phyloP scores from a whole-genome alignment of 257 asterid genomes.

The Capsicum rhomboideum region DNA sequence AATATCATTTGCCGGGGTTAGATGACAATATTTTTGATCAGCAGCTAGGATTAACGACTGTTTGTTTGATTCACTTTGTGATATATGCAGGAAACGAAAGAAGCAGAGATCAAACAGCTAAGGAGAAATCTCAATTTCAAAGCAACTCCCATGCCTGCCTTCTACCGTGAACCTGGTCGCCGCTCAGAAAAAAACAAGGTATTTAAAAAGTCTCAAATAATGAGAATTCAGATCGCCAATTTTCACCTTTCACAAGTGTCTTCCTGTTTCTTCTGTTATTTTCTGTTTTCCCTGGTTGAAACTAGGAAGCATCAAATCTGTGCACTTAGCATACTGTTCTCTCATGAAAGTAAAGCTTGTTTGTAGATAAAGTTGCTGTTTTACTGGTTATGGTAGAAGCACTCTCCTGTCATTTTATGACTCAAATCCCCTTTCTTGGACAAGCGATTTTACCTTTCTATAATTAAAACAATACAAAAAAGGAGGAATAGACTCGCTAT shows the following conservation, averaged over 20 bases:
- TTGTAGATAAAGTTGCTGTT: neutral
- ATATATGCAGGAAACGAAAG: conserved; percentile 43
- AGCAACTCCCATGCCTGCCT: conserved; percentile 75
- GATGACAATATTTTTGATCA: neutral
- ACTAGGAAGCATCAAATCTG: neutral
- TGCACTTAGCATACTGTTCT: neutral
- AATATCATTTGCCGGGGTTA: neutral
- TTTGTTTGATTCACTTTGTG: neutral
- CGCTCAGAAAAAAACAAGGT: conserved; percentile 45
- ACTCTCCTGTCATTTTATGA: neutral
- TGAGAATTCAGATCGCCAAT: neutral
- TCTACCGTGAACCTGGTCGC: conserved; percentile 29
- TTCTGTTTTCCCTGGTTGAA: neutral
- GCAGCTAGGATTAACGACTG: neutral
- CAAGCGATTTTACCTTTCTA: neutral
- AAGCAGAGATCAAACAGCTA: conserved; percentile 51
- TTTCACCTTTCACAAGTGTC: no score
- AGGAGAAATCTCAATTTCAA: conserved; percentile 56
- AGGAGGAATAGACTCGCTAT: neutral
- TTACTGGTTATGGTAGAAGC: neutral
- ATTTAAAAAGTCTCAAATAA: neutral
- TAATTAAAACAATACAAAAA: neutral
- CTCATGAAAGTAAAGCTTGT: neutral
- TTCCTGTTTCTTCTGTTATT: neutral
- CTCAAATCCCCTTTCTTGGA: neutral